Evolutionary conservation across 805 yeast genomes (phyloP), one percentile per base, ranked within the genome.

Genomic region (Komagataella pseudopastoris): DNA sequence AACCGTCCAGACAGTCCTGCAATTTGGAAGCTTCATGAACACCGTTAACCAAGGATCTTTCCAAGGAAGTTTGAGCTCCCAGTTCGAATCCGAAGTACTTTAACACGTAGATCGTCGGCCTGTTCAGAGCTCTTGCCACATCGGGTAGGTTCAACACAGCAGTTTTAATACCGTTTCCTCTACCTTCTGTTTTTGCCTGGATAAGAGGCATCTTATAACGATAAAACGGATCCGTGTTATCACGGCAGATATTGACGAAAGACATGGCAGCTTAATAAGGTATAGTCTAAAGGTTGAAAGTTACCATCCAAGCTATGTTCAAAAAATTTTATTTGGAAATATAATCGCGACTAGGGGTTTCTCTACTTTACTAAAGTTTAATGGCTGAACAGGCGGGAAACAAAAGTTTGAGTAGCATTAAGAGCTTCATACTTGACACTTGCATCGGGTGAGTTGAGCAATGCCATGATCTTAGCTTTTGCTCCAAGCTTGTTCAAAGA

Each of bases 151-250:
- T 93, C 58, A 88, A 80, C 52, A 93, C 83, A 51, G 91, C 95
- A 22, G 99, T 93, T 69, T 89, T 90, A 71, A 93, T 93, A 82
- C 99, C 99, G 73, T 93, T 93, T 74, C 99, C 99, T 67, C 96
- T 81, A 69, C 99, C 99, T 74, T 93, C 98, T 58, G 88, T 88
- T 77, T 93, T 93, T 59, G 96, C 87, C 72, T 87, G 95, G 70
- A 93, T 84, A 46, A 95, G 85, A 65, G 99, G 99, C 99, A 93
- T 93, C 75, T 93, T 93, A 72, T 93, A 93, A 75, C 99, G 96
- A 81, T 93, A 93, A 70, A 93, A 93, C 47, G 97, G 97, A 74
- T 93, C 99, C 63, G 85, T 82, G 75, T 91, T 93, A 64, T 89
- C 96, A 76, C 99, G 89, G 70, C 96, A 84, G 62, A 93, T 91